These are phyloP conservation scores for Penicillium hordei DNA, from an alignment of 2,329 filamentous ascomycete genomes.

Conservation along the genomic window DNA sequence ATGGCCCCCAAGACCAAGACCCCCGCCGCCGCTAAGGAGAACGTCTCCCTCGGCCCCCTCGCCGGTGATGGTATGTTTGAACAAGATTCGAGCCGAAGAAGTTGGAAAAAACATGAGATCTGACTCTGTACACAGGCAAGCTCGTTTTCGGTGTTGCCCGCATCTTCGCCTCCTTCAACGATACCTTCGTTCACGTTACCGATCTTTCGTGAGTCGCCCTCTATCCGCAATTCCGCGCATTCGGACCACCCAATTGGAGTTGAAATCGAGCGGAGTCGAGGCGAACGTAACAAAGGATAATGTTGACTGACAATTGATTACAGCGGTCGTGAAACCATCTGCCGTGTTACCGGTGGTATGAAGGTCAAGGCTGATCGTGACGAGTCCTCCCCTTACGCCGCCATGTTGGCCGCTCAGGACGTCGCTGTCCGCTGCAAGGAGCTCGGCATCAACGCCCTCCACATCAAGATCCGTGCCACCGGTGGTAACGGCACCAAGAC, in stretches of 20 bases:
- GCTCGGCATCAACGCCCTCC: slow-evolving; percentile 87
- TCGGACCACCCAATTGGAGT: slow-evolving; percentile 1
- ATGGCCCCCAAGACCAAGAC: slow-evolving; percentile 85
- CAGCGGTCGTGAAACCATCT: slow-evolving; percentile 99
- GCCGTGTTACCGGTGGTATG: slow-evolving; percentile 99
- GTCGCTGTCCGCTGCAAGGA: slow-evolving; percentile 89
- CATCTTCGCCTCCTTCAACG: slow-evolving; percentile 95
- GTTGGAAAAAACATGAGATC: not conserved
- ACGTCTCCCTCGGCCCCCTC: slow-evolving; percentile 96
- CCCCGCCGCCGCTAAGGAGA: slow-evolving; percentile 80
- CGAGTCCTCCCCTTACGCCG: slow-evolving; percentile 99
- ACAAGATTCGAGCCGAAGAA: not conserved
- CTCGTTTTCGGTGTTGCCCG: slow-evolving; percentile 97
- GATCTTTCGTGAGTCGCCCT: slow-evolving; percentile 77
- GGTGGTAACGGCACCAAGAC: slow-evolving; percentile 99
- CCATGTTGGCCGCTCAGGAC: slow-evolving; percentile 99
- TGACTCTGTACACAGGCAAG: slow-evolving; percentile 62
- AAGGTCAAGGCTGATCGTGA: slow-evolving; percentile 99
- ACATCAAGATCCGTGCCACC: slow-evolving; percentile 99
- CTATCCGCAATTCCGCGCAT: not conserved
- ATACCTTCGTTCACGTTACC: slow-evolving; percentile 97
- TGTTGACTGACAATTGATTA: slow-evolving; percentile 58
- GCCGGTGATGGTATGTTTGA: slow-evolving; percentile 79
- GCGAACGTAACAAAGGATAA: slow-evolving; percentile 32
- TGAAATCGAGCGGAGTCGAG: slow-evolving; percentile 1